Evolutionary conservation across 73 alveolate genomes (phyloP).

Genomic region (Strombidium stylifer): DNA sequence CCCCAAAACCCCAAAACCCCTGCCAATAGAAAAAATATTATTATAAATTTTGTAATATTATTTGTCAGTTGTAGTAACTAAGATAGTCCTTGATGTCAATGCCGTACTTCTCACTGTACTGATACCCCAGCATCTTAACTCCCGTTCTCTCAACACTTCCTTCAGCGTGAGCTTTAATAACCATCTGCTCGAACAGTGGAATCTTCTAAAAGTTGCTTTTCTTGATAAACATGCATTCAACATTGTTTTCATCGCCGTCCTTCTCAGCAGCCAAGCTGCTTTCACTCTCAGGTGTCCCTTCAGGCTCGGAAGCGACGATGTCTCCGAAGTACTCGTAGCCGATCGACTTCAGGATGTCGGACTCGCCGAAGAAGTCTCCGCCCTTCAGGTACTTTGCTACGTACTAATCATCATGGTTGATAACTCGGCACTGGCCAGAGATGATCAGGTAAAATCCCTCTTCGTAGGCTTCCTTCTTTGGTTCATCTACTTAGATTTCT

Average conservation of each 20-base stretch:
- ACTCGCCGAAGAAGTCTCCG: conserved; percentile 38
- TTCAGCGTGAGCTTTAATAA: conserved; percentile 20
- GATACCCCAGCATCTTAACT: conserved; percentile 25
- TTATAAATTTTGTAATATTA: not conserved
- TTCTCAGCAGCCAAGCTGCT: no score
- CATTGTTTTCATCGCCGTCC: no score
- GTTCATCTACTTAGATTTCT: no score
- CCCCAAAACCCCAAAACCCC: conserved; percentile 32
- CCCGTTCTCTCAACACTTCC: conserved; percentile 3
- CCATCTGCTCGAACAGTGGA: conserved; percentile 27
- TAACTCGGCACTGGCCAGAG: conserved; percentile 11
- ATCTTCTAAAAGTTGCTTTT: conserved; percentile 24
- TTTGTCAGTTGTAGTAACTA: conserved; percentile 15
- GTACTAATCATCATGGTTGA: conserved; percentile 1
- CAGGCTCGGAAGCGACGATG: not conserved
- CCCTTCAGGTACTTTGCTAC: conserved; percentile 16
- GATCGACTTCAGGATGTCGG: conserved; percentile 27
- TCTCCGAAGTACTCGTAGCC: conserved; percentile 40
- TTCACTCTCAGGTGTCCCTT: no score
- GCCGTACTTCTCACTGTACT: conserved; percentile 16
- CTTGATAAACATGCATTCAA: not conserved
- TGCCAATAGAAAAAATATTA: no score
- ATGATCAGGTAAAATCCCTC: no score
- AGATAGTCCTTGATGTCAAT: conserved; percentile 35
- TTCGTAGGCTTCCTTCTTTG: no score